phyloP scores from a whole-genome alignment of 306 rosid genomes.

The Purshia tridentata region DNA sequence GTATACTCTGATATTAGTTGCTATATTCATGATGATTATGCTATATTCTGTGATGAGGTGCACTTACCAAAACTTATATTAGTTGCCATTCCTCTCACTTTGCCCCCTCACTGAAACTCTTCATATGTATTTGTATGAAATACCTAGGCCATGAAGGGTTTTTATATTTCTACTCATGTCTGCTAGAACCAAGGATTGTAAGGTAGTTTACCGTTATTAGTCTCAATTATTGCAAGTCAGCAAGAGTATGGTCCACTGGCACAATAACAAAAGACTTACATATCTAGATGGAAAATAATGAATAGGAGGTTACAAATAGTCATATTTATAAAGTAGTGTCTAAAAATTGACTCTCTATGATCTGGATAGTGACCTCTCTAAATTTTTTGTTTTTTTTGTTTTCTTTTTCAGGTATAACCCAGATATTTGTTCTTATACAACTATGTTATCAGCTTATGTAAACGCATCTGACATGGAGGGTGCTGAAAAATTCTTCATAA shows the following conservation, averaged over 20 bases:
- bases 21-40: slow-evolving; percentile 7
- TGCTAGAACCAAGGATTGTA: not conserved
- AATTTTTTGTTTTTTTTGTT: slow-evolving; percentile 7
- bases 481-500: slow-evolving; percentile 76
- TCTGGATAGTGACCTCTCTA: not conserved
- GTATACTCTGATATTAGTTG: too few species aligned
- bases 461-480: slow-evolving; percentile 90
- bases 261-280: not conserved
- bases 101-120: not conserved
- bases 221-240: not conserved
- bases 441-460: slow-evolving; percentile 88
- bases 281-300: not conserved
- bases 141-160: not conserved
- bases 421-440: slow-evolving; percentile 81
- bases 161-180: not conserved
- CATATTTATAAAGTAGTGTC: not conserved
- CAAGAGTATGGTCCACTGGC: not conserved
- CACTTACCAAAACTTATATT: not conserved
- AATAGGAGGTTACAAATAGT: slow-evolving; percentile 3
- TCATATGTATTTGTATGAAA: not conserved
- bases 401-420: slow-evolving; percentile 61
- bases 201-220: not conserved
- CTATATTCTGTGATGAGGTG: slow-evolving; percentile 10
- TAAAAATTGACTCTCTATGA: not conserved
- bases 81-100: not conserved